phyloP scores from a whole-genome alignment of 2,329 filamentous ascomycete species.

The Clarireedia monteithiana region DNA sequence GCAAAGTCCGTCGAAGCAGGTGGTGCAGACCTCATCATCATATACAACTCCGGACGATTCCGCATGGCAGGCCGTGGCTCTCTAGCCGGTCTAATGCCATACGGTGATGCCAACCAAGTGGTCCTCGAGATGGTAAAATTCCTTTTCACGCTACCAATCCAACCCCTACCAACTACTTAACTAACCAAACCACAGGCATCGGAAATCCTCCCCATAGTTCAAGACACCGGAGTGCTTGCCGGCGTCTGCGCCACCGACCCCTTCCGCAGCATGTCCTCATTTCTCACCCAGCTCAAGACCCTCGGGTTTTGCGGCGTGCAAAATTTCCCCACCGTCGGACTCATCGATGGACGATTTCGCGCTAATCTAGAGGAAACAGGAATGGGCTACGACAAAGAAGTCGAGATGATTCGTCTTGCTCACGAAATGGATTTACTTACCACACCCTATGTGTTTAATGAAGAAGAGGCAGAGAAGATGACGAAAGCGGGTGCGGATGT shows the following conservation, averaged over 20 bases:
- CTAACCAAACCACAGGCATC: conserved; percentile 33
- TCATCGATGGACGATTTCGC: conserved; percentile 62
- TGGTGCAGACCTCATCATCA: conserved; percentile 60
- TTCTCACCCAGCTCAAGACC: conserved; percentile 51
- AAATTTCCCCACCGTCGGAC: conserved; percentile 66
- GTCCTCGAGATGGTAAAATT: conserved; percentile 52
- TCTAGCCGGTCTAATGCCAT: conserved; percentile 62
- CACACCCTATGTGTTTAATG: conserved; percentile 62
- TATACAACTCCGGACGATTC: conserved; percentile 66
- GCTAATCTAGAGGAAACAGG: conserved; percentile 63
- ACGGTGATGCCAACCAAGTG: conserved; percentile 62
- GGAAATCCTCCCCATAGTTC: conserved; percentile 59
- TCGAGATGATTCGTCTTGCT: conserved; percentile 57
- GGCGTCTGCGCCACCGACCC: conserved; percentile 67
- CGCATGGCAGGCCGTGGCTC: conserved; percentile 66
- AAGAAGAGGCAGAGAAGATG: conserved; percentile 55
- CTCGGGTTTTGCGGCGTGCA: conserved; percentile 63
- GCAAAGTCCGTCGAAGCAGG: conserved; percentile 64
- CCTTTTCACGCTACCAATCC: too few species aligned
- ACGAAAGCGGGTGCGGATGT: conserved; percentile 57
- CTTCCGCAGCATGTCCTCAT: conserved; percentile 53
- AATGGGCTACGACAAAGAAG: conserved; percentile 60
- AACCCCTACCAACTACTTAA: neutral
- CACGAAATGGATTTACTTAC: conserved; percentile 54
- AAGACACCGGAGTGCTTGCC: conserved; percentile 57